Evolutionary conservation across 1,284 basidiomycete species (phyloP), one percentile per base, ranked within the genome.

Genomic region (Apiotrichum mycotoxinovorans): DNA sequence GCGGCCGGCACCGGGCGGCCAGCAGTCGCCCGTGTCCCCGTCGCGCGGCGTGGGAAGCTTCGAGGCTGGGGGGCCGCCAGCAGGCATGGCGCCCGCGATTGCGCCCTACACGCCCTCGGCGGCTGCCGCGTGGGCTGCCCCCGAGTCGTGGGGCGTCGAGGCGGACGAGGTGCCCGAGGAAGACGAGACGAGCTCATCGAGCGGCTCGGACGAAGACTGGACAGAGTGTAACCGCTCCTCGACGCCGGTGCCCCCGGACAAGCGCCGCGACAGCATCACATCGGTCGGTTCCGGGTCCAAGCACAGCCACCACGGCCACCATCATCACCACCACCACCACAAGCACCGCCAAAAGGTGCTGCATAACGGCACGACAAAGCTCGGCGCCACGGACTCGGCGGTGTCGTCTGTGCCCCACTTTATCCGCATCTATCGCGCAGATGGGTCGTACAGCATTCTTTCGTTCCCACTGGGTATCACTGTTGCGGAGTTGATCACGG

Each of bases 381-480:
- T 30, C 20, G 25, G 18, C 30, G 38, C 37, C 15, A 26, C 18
- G 27, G 52, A 15, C 33, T 10, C 30, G n/a, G 22, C 22, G 12
- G 30, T 12, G 30, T n/a, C 35, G 5, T 1, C 14, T 14, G 22
- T 15, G 4, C 23, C 22, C 40, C 73, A 79, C 63, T 78, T 73
- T 56, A 71, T 91, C 52, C 84, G 91, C 44, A 86, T 97, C 63
- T 91, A 92, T 72, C 83, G 86, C 45, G 83, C 84, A 23, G 87
- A 90, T 65, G 84, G 84, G 42, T 83, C 85, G 5, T 91, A 87
- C 69, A 85, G 87, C 56, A 83, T 89, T 46, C 82, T 88, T 43
- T 79, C 83, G 22, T 85, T 89, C 65, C 80, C 82, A 12, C 78
- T 88, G 33, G 77, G 80, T 25, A 84, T 86, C 20, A 90, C 86